Percentiles rank a stretch among this genome's conserved stretches.
Evolutionary conservation across 306 rosid species (phyloP).

Genomic region (Quercus engelmannii): DNA sequence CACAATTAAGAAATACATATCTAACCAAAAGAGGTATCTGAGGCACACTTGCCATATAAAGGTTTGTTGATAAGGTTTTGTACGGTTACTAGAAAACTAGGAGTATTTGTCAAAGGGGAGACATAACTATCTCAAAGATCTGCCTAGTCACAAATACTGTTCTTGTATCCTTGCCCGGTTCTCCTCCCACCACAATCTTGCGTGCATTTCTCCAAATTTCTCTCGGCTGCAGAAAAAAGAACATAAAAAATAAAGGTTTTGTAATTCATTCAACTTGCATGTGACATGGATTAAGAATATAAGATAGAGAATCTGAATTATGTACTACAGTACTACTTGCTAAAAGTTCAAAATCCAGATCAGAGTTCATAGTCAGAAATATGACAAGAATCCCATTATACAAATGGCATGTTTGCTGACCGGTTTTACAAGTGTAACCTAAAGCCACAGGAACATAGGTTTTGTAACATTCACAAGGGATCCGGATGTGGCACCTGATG

Average conservation of each 20-base stretch:
- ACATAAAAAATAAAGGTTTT: neutral
- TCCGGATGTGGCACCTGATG: neutral
- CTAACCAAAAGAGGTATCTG: conserved; percentile 9
- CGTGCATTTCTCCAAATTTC: conserved; percentile 80
- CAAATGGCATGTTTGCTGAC: too few species aligned
- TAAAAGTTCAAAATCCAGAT: neutral
- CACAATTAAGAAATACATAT: conserved; percentile 38
- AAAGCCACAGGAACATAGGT: neutral
- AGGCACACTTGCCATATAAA: conserved; percentile 22
- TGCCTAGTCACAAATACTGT: conserved; percentile 57
- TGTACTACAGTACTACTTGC: neutral
- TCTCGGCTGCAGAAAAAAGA: conserved; percentile 66
- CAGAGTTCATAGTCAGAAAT: neutral
- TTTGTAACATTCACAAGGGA: neutral
- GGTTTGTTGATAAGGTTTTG: conserved; percentile 25
- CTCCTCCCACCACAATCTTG: conserved; percentile 95
- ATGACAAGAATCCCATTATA: too few species aligned
- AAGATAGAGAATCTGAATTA: neutral
- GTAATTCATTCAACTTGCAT: neutral
- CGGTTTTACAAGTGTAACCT: too few species aligned
- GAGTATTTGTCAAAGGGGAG: neutral
- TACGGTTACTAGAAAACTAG: neutral
- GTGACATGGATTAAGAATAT: neutral
- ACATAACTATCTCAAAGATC: conserved; percentile 1
- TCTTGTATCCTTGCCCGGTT: conserved; percentile 90